Evolutionary conservation across 2,329 filamentous ascomycete genomes (phyloP).

Genomic region (Apiospora hydei): DNA sequence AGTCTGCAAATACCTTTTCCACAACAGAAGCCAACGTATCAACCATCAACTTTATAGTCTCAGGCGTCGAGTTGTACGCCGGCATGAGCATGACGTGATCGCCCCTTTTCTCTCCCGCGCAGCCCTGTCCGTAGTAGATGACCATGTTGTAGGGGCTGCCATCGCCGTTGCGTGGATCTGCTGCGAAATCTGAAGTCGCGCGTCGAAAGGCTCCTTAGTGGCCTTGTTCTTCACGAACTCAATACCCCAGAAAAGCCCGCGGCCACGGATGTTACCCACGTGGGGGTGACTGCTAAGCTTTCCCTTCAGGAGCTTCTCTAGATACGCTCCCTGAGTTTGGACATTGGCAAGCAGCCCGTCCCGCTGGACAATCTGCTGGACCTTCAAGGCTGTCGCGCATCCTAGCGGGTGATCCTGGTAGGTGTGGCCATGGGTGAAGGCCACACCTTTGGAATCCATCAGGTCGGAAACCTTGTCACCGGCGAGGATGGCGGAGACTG

Average conservation of each 20-base stretch:
- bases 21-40: not conserved
- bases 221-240: slow-evolving; percentile 51
- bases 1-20: not conserved
- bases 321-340: slow-evolving; percentile 39
- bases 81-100: slow-evolving; percentile 22
- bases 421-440: slow-evolving; percentile 65
- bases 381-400: slow-evolving; percentile 47
- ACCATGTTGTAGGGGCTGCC: slow-evolving; percentile 5
- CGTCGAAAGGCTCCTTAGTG: slow-evolving; percentile 46
- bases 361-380: slow-evolving; percentile 47
- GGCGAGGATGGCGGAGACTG: slow-evolving; percentile 67
- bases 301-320: slow-evolving; percentile 39
- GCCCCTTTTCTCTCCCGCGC: slow-evolving; percentile 12
- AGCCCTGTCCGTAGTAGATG: slow-evolving; percentile 20
- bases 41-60: slow-evolving; percentile 9
- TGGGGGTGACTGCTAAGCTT: slow-evolving; percentile 41
- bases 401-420: slow-evolving; percentile 51
- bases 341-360: slow-evolving; percentile 45
- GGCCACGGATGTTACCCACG: slow-evolving; percentile 50
- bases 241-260: slow-evolving; percentile 54
- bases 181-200: not conserved
- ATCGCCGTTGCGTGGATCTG: slow-evolving; percentile 9
- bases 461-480: slow-evolving; percentile 57
- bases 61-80: not conserved
- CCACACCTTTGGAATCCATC: slow-evolving; percentile 47